Evolutionary conservation across 495 filamentous ascomycete genomes (phyloP).

Genomic region (Cercophora scortea): DNA sequence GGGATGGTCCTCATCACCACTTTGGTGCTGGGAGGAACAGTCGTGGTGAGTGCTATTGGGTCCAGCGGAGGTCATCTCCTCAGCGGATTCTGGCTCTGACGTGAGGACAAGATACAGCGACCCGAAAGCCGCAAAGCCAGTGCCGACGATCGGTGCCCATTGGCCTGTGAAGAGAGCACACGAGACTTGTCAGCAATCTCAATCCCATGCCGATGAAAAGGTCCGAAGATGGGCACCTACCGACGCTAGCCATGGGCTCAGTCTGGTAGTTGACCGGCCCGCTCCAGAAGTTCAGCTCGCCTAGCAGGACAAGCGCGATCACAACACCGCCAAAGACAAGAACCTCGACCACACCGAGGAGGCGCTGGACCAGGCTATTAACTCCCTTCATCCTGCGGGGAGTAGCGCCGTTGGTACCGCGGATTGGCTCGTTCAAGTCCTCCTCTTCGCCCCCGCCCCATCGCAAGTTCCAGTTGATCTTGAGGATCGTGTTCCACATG

Average conservation of each 20-base stretch:
- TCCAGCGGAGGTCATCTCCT: neutral
- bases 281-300: slow-evolving; percentile 54
- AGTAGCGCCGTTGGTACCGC: slow-evolving; percentile 49
- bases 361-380: slow-evolving; percentile 31
- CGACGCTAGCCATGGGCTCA: slow-evolving; percentile 47
- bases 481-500: slow-evolving; percentile 52
- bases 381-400: slow-evolving; percentile 39
- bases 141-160: slow-evolving; percentile 50
- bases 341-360: slow-evolving; percentile 42
- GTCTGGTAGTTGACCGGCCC: slow-evolving; percentile 41
- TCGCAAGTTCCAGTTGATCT: slow-evolving; percentile 43
- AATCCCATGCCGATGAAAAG: neutral
- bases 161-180: slow-evolving; percentile 26
- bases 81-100: slow-evolving; percentile 14
- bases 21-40: slow-evolving; percentile 19
- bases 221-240: slow-evolving; percentile 24
- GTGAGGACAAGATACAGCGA: slow-evolving; percentile 45
- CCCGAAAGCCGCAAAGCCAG: slow-evolving; percentile 43
- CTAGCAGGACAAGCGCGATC: slow-evolving; percentile 45
- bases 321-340: slow-evolving; percentile 48
- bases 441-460: slow-evolving; percentile 13
- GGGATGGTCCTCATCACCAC: neutral
- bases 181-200: slow-evolving; percentile 2
- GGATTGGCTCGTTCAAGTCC: slow-evolving; percentile 31
- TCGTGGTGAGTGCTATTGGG: slow-evolving; percentile 9